Conservation (phyloP, 1,284 basidiomycete species). For the Hemileia vastatrix region DNA sequence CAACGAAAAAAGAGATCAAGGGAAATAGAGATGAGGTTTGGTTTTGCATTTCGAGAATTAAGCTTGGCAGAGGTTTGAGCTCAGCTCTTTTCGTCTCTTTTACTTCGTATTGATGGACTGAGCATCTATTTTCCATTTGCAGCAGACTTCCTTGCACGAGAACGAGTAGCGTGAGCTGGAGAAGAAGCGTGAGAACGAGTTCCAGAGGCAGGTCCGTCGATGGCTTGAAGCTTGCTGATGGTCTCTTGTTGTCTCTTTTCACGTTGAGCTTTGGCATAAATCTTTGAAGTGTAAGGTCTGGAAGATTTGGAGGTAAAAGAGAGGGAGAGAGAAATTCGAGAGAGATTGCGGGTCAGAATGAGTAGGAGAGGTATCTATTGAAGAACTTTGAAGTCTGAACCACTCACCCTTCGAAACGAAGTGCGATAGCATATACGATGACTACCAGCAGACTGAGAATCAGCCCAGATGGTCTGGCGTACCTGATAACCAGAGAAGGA, state of each 20-base stretch:
- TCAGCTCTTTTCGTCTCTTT: too few relatives aligned
- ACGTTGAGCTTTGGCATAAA: slow-evolving; percentile 38
- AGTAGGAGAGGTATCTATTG: too few relatives aligned
- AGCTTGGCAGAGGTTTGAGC: background rate
- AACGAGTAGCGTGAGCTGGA: background rate
- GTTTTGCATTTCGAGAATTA: background rate
- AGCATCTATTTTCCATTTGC: background rate
- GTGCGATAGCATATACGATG: slow-evolving; percentile 9
- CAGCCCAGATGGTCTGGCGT: slow-evolving; percentile 9
- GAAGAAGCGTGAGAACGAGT: slow-evolving; percentile 27
- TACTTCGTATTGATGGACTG: too few relatives aligned
- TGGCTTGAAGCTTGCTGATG: slow-evolving; percentile 16
- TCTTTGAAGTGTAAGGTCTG: slow-evolving; percentile 38
- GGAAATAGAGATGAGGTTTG: too few relatives aligned
- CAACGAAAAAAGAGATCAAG: too few relatives aligned
- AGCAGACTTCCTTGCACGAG: background rate
- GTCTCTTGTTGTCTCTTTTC: slow-evolving; percentile 24
- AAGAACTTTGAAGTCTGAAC: too few relatives aligned
- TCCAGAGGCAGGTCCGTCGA: slow-evolving; percentile 28
- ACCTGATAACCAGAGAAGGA: too few relatives aligned
- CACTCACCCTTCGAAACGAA: slow-evolving; percentile 17
- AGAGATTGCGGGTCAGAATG: background rate
- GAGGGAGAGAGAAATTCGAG: background rate
- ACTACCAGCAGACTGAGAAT: slow-evolving; percentile 4
- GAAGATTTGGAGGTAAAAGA: background rate